Evolutionary conservation across 1,284 basidiomycete species (phyloP).

Genomic region (Rhodotorula glutinis): DNA sequence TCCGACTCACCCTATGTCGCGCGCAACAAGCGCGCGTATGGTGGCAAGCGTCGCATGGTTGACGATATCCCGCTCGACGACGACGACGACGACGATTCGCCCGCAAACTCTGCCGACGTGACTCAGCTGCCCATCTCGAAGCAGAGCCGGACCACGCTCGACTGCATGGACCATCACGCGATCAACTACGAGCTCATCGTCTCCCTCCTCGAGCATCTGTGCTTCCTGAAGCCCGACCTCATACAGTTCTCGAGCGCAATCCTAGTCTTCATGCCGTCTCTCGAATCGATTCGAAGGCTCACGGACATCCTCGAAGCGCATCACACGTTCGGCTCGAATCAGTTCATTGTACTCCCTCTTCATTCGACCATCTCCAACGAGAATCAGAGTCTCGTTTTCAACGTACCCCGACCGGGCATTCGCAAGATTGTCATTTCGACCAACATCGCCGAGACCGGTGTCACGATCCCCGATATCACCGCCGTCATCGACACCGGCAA

Average conservation of each 20-base stretch:
- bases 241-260: conserved; percentile 71
- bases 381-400: conserved; percentile 84
- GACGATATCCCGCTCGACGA: conserved; percentile 62
- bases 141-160: conserved; percentile 73
- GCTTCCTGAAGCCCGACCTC: conserved; percentile 63
- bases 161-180: conserved; percentile 79
- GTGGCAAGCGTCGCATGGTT: conserved; percentile 66
- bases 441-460: conserved; percentile 84
- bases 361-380: conserved; percentile 88
- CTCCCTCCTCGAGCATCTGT: conserved; percentile 80
- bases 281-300: conserved; percentile 76
- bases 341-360: conserved; percentile 81
- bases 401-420: conserved; percentile 59
- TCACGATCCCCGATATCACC: conserved; percentile 97
- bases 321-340: conserved; percentile 63
- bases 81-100: conserved; percentile 67
- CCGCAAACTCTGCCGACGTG: conserved; percentile 40
- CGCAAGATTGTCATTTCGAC: conserved; percentile 53
- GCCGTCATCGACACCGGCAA: conserved; percentile 96
- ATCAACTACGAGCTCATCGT: conserved; percentile 82
- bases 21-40: conserved; percentile 50
- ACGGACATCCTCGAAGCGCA: conserved; percentile 80
- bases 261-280: conserved; percentile 90
- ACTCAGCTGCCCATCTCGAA: conserved; percentile 45
- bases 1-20: conserved; percentile 69